phyloP scores from a whole-genome alignment of 2,329 filamentous ascomycete genomes.

The Alternaria arborescens region DNA sequence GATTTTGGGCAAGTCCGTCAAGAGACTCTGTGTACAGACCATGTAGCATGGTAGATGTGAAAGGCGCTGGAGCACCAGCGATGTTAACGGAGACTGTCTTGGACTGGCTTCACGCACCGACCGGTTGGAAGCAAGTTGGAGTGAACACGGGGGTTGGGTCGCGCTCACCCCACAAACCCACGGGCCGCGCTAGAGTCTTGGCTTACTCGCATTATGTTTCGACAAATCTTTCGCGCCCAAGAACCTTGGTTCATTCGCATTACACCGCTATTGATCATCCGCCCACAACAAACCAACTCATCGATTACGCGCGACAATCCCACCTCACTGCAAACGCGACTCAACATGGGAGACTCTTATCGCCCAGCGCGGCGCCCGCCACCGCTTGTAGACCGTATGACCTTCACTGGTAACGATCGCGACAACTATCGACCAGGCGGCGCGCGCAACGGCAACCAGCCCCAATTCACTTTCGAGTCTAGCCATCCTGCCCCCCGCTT shows the following conservation, averaged over 20 bases:
- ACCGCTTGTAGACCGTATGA: constrained; percentile 40
- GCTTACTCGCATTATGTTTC: constrained; percentile 12
- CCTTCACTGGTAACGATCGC: constrained; percentile 37
- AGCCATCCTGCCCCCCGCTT: constrained; percentile 41
- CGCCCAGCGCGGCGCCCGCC: constrained; percentile 35
- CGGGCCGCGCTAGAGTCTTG: constrained; percentile 22
- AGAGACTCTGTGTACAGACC: not conserved
- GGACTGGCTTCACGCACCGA: not conserved
- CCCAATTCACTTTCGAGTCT: constrained; percentile 48
- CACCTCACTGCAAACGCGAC: constrained; percentile 11
- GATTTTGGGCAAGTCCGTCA: not conserved
- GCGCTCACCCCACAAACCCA: constrained; percentile 14
- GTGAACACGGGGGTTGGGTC: not conserved
- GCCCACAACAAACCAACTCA: constrained; percentile 6
- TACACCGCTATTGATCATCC: constrained; percentile 3
- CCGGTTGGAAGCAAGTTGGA: not conserved
- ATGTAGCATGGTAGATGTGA: not conserved
- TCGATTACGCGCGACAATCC: constrained; percentile 5
- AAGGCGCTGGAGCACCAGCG: not conserved
- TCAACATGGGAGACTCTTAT: constrained; percentile 39
- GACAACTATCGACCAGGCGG: constrained; percentile 41
- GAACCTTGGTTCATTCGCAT: constrained; percentile 12
- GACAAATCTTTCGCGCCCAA: constrained; percentile 27
- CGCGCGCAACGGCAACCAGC: constrained; percentile 22
- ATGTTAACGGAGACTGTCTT: not conserved